Conservation (phyloP, 371 early-diverging fungal species). For the Phascolomyces articulosus region DNA sequence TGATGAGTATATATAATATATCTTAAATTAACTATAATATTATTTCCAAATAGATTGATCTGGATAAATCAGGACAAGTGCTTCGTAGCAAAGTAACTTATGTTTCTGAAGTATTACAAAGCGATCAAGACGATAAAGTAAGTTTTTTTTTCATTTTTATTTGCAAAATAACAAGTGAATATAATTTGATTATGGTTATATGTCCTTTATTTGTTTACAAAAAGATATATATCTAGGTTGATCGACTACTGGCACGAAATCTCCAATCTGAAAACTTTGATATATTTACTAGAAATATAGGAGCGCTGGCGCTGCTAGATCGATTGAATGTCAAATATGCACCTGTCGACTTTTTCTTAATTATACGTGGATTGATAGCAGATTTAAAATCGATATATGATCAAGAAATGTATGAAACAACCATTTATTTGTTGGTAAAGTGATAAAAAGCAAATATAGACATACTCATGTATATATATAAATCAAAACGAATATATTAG, state of each 20-base stretch:
- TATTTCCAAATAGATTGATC: constrained; percentile 50
- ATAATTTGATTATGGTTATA: no score
- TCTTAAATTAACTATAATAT: neutral
- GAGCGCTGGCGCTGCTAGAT: constrained; percentile 55
- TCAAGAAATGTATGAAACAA: constrained; percentile 42
- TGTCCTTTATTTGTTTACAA: neutral
- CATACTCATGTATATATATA: no score
- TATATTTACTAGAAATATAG: constrained; percentile 52
- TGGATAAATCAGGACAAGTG: constrained; percentile 54
- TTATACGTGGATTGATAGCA: constrained; percentile 65
- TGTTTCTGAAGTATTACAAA: constrained; percentile 53
- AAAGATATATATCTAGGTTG: constrained; percentile 28
- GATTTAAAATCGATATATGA: constrained; percentile 94
- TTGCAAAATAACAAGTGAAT: no score
- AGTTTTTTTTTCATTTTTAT: neutral
- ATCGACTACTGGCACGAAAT: constrained; percentile 50
- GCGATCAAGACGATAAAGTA: constrained; percentile 57
- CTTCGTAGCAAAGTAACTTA: constrained; percentile 56
- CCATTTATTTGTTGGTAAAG: no score
- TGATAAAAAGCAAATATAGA: no score
- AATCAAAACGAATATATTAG: no score
- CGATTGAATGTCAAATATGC: constrained; percentile 54
- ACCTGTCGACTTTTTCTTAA: constrained; percentile 56
- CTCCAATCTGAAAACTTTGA: constrained; percentile 48
- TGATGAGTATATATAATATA: neutral